Evolutionary conservation across 2,329 filamentous ascomycete genomes (phyloP).

Genomic region (Exophiala lecanii-corni): DNA sequence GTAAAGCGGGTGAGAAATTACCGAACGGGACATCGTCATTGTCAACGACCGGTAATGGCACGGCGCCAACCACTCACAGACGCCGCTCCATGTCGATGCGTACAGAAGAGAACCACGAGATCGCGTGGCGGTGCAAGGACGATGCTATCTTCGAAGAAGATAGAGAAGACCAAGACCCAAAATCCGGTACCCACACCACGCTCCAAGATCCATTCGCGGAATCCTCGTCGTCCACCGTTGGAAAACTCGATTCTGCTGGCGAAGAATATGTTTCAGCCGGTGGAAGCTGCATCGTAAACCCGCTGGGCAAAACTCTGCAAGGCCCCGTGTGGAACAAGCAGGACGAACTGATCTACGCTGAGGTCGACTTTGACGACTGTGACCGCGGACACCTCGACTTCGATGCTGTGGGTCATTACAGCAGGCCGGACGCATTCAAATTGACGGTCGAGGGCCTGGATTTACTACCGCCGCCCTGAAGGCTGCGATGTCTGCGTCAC

Average conservation of each 20-base stretch:
- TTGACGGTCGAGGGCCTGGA: conserved; percentile 58
- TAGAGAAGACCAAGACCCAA: not conserved
- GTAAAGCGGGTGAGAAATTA: conserved; percentile 6
- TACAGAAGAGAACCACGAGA: conserved; percentile 43
- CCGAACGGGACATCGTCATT: conserved; percentile 3
- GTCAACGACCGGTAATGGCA: conserved; percentile 4
- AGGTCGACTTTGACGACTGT: conserved; percentile 86
- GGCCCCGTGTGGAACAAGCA: conserved; percentile 80
- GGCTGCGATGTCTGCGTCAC: no score
- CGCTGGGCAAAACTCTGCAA: conserved; percentile 71
- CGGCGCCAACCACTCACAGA: conserved; percentile 7
- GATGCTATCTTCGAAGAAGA: conserved; percentile 18
- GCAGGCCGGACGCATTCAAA: conserved; percentile 63
- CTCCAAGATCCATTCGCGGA: not conserved
- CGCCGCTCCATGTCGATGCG: conserved; percentile 30
- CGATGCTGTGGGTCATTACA: conserved; percentile 82
- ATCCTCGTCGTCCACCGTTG: not conserved
- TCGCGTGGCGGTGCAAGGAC: conserved; percentile 38
- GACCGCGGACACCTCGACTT: conserved; percentile 74
- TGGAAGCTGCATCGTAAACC: conserved; percentile 76
- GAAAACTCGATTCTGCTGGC: conserved; percentile 1
- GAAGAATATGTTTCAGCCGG: conserved; percentile 62
- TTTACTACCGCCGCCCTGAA: conserved; percentile 52
- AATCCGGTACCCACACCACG: not conserved
- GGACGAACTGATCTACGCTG: conserved; percentile 60